Evolutionary conservation across 768 basidiomycete species (phyloP), one percentile per base, ranked within the genome.

Genomic region (Russula lepida): DNA sequence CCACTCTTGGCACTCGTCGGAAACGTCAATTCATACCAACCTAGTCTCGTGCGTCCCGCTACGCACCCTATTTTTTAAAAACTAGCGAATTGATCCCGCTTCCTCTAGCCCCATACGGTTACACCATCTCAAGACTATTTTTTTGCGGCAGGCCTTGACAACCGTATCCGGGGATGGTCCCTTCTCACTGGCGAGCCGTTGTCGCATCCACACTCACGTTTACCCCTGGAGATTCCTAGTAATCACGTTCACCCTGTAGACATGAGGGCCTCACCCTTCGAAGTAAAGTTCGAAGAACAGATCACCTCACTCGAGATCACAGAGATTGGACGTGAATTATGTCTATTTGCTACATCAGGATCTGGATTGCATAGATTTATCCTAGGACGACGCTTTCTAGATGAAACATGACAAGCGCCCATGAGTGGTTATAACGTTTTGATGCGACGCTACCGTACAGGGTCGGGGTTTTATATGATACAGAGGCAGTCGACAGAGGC

Each of bases 111-210:
- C 6, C 75, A 88, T 6, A 74, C 80, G 1, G 67, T 82, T 19
- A 86, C 89, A 64, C 79, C 82, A 0, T 62, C 70, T 8, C 76
- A 84, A 51, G 74, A 81, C 30, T 79, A 85, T 53, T 68, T 92
- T 19, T 88, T 88, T 60, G 84, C 84, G 9, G 85, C 85, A 0
- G 88, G 88, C 11, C 79, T 83, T 63, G 88, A 92, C 70, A 64
- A 72, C 46, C 77, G 76, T 33, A 78, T 90, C 60, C 81, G 86
- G 25, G 79, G 78, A 3, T 91, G 89, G 89, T 86, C 86, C 12
- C 69, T 90, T 9, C 76, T 71, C 17, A 80, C 78, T 8, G 88
- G 86, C 5, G 72, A 71, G 17, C 73, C 73, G 5, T 61, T 84
- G 21, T 25, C 62, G 60, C 13, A 63, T 6, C 41, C 59, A 59